Percentiles rank a stretch among this genome's conserved stretches.
These are phyloP conservation scores for Papiliotrema terrestris DNA, from an alignment of 1,284 basidiomycete species.

Conservation along the genomic window DNA sequence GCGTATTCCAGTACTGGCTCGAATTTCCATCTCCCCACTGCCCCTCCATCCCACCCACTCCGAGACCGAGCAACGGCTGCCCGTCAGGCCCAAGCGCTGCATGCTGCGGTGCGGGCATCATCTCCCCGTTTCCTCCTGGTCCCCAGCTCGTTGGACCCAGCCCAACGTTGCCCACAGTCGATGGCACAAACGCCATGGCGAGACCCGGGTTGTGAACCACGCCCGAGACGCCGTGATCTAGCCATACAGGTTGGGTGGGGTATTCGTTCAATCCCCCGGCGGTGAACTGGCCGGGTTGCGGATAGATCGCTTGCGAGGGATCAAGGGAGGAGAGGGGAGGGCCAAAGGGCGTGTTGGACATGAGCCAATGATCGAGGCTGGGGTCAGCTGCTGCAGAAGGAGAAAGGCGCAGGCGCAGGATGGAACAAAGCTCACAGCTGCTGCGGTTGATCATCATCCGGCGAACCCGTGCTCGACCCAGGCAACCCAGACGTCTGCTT, in stretches of 20 bases:
- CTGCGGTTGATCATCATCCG: constrained; percentile 34
- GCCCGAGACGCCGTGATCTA: neutral
- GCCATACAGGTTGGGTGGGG: neutral
- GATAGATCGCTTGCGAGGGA: neutral
- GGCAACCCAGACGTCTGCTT: neutral
- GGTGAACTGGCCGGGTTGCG: neutral
- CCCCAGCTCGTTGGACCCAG: neutral
- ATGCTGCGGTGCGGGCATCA: neutral
- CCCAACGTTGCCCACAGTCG: neutral
- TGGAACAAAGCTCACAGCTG: constrained; percentile 17
- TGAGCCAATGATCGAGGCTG: constrained; percentile 35
- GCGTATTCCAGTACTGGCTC: constrained; percentile 31
- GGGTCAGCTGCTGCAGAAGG: neutral
- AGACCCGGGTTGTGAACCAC: neutral
- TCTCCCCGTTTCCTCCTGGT: neutral
- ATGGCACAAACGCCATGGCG: neutral
- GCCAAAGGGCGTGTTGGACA: constrained; percentile 25
- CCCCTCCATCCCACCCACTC: neutral
- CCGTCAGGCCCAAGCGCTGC: neutral
- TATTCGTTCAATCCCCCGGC: neutral
- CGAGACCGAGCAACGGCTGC: neutral
- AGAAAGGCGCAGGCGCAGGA: too few species aligned
- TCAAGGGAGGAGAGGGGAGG: constrained; percentile 14
- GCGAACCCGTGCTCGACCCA: constrained; percentile 11
- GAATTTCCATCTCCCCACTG: constrained; percentile 22